Base-by-base conservation (phyloP, 2,329 filamentous ascomycete genomes). In the Fulvia fulva region DNA sequence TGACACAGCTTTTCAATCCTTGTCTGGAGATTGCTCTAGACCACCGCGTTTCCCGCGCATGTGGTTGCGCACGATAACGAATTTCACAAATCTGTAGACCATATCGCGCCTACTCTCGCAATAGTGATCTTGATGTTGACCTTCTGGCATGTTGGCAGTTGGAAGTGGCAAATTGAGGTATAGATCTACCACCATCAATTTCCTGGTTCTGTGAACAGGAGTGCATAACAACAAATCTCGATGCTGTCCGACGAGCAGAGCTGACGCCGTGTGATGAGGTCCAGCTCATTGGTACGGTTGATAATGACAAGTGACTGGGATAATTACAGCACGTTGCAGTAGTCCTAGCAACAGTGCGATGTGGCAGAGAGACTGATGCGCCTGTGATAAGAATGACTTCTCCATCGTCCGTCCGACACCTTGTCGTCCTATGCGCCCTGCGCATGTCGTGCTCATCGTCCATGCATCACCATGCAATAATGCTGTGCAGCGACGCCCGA, bases 1-100 rank as follows among this genome's bases (percentile, higher is more conserved):
- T 50, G 47, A 30, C 47, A 50, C 25, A 21, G 26, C 23, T 16
- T 28, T n/a, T n/a, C 9, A 30, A 50, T 32, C 47, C 47, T 19
- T 16, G 23, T 50, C 26, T 32, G 26, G n/a, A 50, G 26, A 50
- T 50, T 50, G 47, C 47, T 50, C 47, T 50, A 50, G 47, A 50
- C 47, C 47, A 50, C 47, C 47, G 32, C 25, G 9, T 50, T 6
- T 32, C 19, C 47, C 25, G 26, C 25, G 9, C 23, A 4, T 32
- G 47, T 50, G 16, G 25, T 9, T 19, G 47, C 9, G 8, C 8
- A 8, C 9, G 28, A 32, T 47, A 21, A 22, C 5, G 22, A 47
- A 8, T 12, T 4, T 23, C n/a, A n/a, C 44, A 23, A 25, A 16
- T n/a, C 5, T 5, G 21, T 16, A 25, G 44, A 26, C 23, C 11